Evolutionary conservation across 2,329 filamentous ascomycete species (phyloP).

Genomic region (Beauveria pseudobassiana): DNA sequence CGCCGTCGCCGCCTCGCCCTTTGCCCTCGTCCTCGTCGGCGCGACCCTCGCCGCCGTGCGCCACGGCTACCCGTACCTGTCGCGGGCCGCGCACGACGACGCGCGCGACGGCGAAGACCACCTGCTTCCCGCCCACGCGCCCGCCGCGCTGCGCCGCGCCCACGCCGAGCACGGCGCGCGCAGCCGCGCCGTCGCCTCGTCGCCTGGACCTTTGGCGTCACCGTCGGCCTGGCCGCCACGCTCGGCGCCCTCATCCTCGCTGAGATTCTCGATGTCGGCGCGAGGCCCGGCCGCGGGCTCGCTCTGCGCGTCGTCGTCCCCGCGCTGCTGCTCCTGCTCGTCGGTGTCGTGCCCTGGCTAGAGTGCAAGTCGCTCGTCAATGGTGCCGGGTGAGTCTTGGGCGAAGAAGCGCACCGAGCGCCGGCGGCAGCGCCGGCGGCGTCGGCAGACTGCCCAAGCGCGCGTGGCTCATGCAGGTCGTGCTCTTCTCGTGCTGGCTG

Average conservation of each 20-base stretch:
- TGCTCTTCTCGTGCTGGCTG: conserved; percentile 62
- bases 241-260: conserved; percentile 75
- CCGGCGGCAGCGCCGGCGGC: no score
- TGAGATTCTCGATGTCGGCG: conserved; percentile 72
- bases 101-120: conserved; percentile 50
- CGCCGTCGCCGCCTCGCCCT: conserved; percentile 58
- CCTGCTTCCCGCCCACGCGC: conserved; percentile 55
- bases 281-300: conserved; percentile 56
- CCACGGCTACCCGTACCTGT: conserved; percentile 67
- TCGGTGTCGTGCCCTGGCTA: conserved; percentile 70
- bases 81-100: conserved; percentile 39
- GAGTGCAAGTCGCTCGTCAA: conserved; percentile 62
- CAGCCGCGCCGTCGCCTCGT: conserved; percentile 44
- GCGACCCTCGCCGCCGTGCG: conserved; percentile 56
- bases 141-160: conserved; percentile 48
- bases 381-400: conserved; percentile 52
- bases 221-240: conserved; percentile 68
- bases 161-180: conserved; percentile 52
- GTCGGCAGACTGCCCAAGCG: conserved; percentile 37
- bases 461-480: conserved; percentile 56
- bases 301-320: conserved; percentile 65
- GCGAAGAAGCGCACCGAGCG: no score
- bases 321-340: conserved; percentile 61
- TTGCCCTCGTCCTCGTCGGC: conserved; percentile 60
- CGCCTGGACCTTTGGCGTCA: conserved; percentile 65